Percentiles rank a stretch among this genome's conserved stretches.
Conservation (phyloP, 2,329 filamentous ascomycete genomes). For the Bipolaris bicolor region DNA sequence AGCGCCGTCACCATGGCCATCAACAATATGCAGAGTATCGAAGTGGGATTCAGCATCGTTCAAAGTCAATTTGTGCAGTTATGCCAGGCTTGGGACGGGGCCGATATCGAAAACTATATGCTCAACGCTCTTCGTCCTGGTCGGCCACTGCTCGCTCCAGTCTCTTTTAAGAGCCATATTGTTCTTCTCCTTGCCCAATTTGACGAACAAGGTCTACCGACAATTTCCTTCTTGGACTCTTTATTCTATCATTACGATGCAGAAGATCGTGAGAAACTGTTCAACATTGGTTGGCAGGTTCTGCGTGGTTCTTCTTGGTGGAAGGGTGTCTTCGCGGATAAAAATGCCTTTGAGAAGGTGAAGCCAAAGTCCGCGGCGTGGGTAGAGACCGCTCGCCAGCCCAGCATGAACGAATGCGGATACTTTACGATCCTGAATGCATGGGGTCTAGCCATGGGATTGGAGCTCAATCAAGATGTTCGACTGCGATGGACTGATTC, state of each 20-base stretch:
- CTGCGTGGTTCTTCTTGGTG: neutral
- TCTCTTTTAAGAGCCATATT: constrained; percentile 2
- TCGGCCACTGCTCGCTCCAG: constrained; percentile 17
- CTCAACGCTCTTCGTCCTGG: constrained; percentile 10
- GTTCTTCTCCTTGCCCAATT: constrained; percentile 21
- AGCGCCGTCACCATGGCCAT: constrained; percentile 20
- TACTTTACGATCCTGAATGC: constrained; percentile 28
- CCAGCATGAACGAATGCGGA: constrained; percentile 13
- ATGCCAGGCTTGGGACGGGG: neutral
- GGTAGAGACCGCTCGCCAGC: constrained; percentile 13
- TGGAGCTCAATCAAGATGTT: constrained; percentile 16
- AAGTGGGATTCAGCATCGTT: constrained; percentile 13
- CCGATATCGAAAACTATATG: too few relatives aligned
- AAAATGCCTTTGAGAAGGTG: neutral
- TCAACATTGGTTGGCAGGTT: neutral
- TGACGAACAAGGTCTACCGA: constrained; percentile 3
- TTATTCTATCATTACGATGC: neutral
- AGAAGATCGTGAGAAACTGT: neutral
- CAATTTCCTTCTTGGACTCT: constrained; percentile 20
- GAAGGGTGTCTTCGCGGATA: neutral
- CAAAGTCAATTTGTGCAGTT: neutral
- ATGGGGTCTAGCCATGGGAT: constrained; percentile 30
- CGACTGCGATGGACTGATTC: constrained; percentile 6
- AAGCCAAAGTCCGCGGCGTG: constrained; percentile 3
- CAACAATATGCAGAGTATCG: constrained; percentile 2